Evolutionary conservation across 768 basidiomycete species (phyloP).

Genomic region (Suillus luteus): DNA sequence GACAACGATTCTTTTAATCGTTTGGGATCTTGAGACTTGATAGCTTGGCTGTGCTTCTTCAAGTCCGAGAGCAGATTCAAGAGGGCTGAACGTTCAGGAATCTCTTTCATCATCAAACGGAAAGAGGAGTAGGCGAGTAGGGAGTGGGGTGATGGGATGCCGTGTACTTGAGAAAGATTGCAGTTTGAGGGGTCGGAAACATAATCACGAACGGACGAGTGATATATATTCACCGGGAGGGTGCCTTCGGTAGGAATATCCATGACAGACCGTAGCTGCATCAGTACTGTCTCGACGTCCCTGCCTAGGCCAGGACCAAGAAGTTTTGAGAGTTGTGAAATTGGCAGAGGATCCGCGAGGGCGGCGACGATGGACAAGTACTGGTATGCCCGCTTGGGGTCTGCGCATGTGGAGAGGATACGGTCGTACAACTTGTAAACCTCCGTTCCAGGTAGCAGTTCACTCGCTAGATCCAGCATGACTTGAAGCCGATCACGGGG

Average conservation of each 20-base stretch:
- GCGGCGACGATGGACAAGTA: neutral
- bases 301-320: conserved; percentile 3
- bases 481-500: conserved; percentile 2
- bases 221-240: conserved; percentile 1
- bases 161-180: neutral
- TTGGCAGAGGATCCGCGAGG: neutral
- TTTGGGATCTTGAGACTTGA: neutral
- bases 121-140: neutral
- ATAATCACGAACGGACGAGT: neutral
- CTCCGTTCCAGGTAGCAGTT: conserved; percentile 4
- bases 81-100: neutral
- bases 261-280: conserved; percentile 3
- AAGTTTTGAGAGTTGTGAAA: conserved; percentile 1
- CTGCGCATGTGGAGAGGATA: neutral
- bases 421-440: neutral
- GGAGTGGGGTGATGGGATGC: neutral
- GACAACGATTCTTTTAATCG: neutral
- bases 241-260: neutral
- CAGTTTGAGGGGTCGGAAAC: neutral
- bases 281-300: neutral
- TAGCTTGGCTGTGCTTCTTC: neutral
- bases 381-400: conserved; percentile 1
- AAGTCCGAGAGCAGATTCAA: neutral
- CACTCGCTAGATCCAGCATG: conserved; percentile 2
- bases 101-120: conserved; percentile 5